Evolutionary conservation across 768 basidiomycete species (phyloP).

Genomic region (Dacryopinax spathularia): DNA sequence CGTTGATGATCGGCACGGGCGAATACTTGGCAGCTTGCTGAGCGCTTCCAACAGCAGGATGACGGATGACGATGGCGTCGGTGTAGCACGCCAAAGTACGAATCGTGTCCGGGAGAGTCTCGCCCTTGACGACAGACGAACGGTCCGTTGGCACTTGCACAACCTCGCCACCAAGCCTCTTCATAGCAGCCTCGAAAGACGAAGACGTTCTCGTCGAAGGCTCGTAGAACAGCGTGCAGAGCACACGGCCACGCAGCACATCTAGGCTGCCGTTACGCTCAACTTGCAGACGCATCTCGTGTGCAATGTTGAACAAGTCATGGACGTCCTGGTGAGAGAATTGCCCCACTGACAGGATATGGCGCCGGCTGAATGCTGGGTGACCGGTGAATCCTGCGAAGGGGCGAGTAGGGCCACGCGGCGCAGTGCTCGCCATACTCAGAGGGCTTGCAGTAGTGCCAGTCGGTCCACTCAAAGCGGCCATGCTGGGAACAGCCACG

Average conservation of each 20-base stretch:
- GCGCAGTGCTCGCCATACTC: not conserved
- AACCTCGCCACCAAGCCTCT: slow-evolving; percentile 90
- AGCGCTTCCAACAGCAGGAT: slow-evolving; percentile 87
- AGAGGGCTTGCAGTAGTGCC: not conserved
- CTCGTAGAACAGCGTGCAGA: slow-evolving; percentile 91
- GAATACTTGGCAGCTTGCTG: slow-evolving; percentile 93
- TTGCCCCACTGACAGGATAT: slow-evolving; percentile 89
- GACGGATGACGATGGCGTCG: slow-evolving; percentile 86
- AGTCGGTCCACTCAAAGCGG: not conserved
- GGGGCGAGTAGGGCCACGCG: slow-evolving; percentile 13
- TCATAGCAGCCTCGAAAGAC: slow-evolving; percentile 98
- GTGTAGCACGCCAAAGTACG: slow-evolving; percentile 89
- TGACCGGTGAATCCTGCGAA: slow-evolving; percentile 45
- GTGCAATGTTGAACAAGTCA: slow-evolving; percentile 83
- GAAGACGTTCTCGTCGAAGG: slow-evolving; percentile 90
- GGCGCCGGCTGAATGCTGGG: slow-evolving; percentile 81
- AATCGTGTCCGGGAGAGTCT: slow-evolving; percentile 83
- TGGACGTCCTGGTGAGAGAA: slow-evolving; percentile 76
- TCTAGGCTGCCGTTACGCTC: slow-evolving; percentile 82
- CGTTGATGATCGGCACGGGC: slow-evolving; percentile 89
- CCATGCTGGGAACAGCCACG: not conserved
- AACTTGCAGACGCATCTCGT: slow-evolving; percentile 93
- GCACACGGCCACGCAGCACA: slow-evolving; percentile 76
- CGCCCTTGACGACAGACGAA: slow-evolving; percentile 87
- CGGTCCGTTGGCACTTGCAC: slow-evolving; percentile 66